A percentile compares a stretch with the other conserved stretches of the same genome.
These are phyloP conservation scores for Coemansia sp. DNA, from an alignment of 192 early-diverging fungal genomes.

Conservation along the genomic window DNA sequence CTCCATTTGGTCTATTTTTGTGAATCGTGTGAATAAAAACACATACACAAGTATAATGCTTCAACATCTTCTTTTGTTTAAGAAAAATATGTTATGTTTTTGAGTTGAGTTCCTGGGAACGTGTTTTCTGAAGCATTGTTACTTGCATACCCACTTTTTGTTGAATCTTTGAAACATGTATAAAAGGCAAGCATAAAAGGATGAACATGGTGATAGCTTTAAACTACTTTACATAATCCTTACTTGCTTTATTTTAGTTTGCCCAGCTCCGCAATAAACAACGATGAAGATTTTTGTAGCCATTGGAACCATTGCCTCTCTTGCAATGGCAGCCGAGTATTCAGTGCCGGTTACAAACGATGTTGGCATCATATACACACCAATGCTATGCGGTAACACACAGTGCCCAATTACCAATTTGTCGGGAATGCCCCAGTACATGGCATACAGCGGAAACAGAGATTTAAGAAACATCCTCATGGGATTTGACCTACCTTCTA, in stretches of 20 bases:
- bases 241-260: not conserved
- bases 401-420: constrained; percentile 28
- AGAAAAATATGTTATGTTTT: no score
- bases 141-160: not conserved
- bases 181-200: not conserved
- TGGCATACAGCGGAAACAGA: constrained; percentile 29
- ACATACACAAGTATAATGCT: not conserved
- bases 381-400: constrained; percentile 19
- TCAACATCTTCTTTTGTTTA: no score
- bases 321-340: constrained; percentile 10
- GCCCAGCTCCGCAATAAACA: not conserved
- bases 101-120: no score
- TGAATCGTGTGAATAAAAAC: not conserved
- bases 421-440: constrained; percentile 20
- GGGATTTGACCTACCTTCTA: constrained; percentile 27
- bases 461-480: constrained; percentile 37
- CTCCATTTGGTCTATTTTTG: not conserved
- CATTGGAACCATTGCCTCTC: not conserved
- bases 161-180: not conserved
- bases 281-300: constrained; percentile 2
- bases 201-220: not conserved
- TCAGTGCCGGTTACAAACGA: constrained; percentile 25
- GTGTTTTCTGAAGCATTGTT: no score
- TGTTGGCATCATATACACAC: constrained; percentile 31
- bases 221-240: not conserved